Conservation (phyloP, 148 eudicot species). For the Chenopodium formosanum region DNA sequence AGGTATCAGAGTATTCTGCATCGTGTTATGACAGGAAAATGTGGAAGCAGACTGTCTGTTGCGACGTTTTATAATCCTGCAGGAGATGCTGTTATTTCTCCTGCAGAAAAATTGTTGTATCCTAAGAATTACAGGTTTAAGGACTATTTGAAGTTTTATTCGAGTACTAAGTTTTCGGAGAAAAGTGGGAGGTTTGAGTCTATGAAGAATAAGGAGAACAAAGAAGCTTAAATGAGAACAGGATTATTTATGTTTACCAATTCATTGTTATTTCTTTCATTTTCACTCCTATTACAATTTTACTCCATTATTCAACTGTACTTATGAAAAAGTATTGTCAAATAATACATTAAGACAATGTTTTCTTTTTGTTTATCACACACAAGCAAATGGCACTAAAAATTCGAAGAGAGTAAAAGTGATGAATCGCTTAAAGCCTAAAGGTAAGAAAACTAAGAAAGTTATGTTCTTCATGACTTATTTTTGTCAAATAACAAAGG, state of each 20-base stretch:
- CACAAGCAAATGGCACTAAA: too few relatives aligned
- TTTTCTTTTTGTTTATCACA: too few relatives aligned
- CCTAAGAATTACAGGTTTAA: slow-evolving; percentile 48
- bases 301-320: slow-evolving; percentile 5
- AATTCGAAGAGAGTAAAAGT: too few relatives aligned
- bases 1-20: slow-evolving; percentile 66
- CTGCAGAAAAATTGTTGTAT: not conserved
- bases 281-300: not conserved
- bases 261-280: slow-evolving; percentile 15
- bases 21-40: slow-evolving; percentile 64
- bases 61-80: slow-evolving; percentile 92
- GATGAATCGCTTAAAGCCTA: too few relatives aligned
- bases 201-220: slow-evolving; percentile 50
- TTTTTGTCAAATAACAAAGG: too few relatives aligned
- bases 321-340: not conserved
- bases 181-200: slow-evolving; percentile 60
- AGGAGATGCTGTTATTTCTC: too few relatives aligned
- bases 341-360: not conserved
- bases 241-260: not conserved
- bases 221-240: not conserved
- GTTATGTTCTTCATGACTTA: too few relatives aligned
- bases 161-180: slow-evolving; percentile 62
- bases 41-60: slow-evolving; percentile 66
- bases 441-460: too few relatives aligned
- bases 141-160: slow-evolving; percentile 66